Conservation (phyloP, 371 early-diverging fungal species). For the Mortierella sp. region DNA sequence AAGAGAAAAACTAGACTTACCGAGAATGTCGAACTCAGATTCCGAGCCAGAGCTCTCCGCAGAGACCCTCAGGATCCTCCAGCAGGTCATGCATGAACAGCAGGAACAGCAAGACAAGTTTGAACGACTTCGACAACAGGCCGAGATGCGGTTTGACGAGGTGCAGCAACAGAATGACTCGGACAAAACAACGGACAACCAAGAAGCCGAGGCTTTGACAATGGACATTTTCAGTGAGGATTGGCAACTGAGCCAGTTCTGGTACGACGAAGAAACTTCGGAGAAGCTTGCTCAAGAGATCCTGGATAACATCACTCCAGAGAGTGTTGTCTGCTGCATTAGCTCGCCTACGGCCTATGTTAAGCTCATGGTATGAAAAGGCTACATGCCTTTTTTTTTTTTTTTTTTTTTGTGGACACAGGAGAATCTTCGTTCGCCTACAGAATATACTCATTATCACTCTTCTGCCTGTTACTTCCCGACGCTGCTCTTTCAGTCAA, state of each 20-base stretch:
- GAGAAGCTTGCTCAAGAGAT: conserved; percentile 62
- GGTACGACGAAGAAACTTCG: conserved; percentile 73
- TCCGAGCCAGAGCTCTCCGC: conserved; percentile 57
- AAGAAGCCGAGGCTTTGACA: conserved; percentile 45
- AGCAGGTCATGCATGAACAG: conserved; percentile 71
- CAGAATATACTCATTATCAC: background rate
- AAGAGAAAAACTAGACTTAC: no score
- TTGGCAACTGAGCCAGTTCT: conserved; percentile 80
- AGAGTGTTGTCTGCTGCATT: conserved; percentile 67
- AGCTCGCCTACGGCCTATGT: conserved; percentile 75
- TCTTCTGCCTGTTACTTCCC: background rate
- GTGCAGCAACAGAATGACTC: conserved; percentile 16
- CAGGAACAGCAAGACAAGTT: conserved; percentile 63
- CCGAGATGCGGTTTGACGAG: conserved; percentile 59
- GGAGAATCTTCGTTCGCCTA: background rate
- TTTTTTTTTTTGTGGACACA: conserved; percentile 6
- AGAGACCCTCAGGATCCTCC: conserved; percentile 65
- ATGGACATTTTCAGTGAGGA: conserved; percentile 76
- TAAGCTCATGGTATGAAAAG: conserved; percentile 58
- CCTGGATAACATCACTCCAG: conserved; percentile 54
- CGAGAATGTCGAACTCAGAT: conserved; percentile 23
- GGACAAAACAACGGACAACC: conserved; percentile 8
- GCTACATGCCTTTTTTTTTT: background rate
- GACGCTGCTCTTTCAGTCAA: conserved; percentile 8
- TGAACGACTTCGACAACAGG: conserved; percentile 61